Evolutionary conservation across 2,329 filamentous ascomycete genomes (phyloP), one percentile per base, ranked within the genome.

Genomic region (Talaromyces amestolkiae): DNA sequence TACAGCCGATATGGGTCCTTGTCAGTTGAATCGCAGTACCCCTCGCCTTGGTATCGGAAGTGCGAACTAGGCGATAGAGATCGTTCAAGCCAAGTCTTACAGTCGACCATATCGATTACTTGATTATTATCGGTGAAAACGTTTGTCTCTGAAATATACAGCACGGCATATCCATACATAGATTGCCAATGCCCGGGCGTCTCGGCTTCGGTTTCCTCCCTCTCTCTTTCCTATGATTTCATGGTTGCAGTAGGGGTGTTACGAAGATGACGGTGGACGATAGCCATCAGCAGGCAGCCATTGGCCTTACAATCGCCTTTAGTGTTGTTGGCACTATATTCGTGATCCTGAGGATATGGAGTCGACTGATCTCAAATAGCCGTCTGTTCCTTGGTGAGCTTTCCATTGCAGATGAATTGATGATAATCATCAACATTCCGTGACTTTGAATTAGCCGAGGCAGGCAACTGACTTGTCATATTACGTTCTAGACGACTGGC

Each of bases 261-360:
- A 39, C 33, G n/a, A 37, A 37, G 53, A 56, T 56, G 53, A 39
- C 33, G 53, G 47, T 71, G 63, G 69, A 74, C 51, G 66, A 70
- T 49, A 65, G 66, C 64, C 66, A 70, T 6, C 73, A 75, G 58
- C 68, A 68, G 19, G 54, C 45, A 2, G 72, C 71, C 11, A 65
- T 75, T 37, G 72, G 68, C 4, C 51, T 75, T 15, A 64, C 72
- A 9, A 65, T 72, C 39, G 69, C 70, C 5, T 74, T 73, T 49
- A 66, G 72, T 1, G 63, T 70, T 41, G 37, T 74, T 0, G 69
- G 70, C 13, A 71, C 69, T 0, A 66, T 75, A 63, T 64, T 71
- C 15, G 66, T 74, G 33, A 10, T 72, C 11, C 58, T 75, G 41
- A 67, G 72, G 27, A 33, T 71, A 33, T 74, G 72, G 72, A 70